These are phyloP conservation scores for Cyclospora cayetanensis DNA, from an alignment of 169 alveolate genomes.

Conservation along the genomic window DNA sequence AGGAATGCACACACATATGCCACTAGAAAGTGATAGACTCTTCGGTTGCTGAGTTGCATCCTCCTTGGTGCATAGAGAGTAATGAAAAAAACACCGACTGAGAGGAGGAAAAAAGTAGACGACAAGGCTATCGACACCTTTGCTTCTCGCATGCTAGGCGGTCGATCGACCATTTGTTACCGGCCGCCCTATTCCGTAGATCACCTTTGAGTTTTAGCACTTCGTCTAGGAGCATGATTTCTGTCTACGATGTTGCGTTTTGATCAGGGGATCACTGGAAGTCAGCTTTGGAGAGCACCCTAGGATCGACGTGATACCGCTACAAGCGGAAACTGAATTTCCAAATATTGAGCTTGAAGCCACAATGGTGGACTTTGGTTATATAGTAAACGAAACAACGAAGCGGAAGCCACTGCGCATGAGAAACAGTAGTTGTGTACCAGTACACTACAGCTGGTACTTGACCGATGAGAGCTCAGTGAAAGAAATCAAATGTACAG, in stretches of 20 bases:
- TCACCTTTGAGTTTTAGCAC: not conserved
- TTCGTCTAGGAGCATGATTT: conserved; percentile 68
- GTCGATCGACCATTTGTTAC: not conserved
- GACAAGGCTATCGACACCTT: not conserved
- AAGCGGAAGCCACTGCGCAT: conserved; percentile 76
- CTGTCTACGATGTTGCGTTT: conserved; percentile 72
- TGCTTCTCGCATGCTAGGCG: not conserved
- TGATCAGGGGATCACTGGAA: conserved; percentile 79
- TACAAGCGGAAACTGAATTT: conserved; percentile 91
- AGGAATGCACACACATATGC: no score
- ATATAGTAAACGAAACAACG: conserved; percentile 87
- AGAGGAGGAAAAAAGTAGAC: not conserved
- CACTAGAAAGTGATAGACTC: no score
- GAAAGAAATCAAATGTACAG: conserved; percentile 3
- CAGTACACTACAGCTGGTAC: conserved; percentile 91
- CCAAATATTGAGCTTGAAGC: conserved; percentile 89
- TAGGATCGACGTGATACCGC: conserved; percentile 89
- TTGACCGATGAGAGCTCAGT: conserved; percentile 78
- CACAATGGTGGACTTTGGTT: conserved; percentile 90
- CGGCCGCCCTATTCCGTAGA: not conserved
- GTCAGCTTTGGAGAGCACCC: conserved; percentile 92
- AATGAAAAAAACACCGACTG: no score
- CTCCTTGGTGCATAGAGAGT: not conserved
- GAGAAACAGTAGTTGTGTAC: conserved; percentile 88
- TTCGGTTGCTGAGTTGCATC: not conserved